Evolutionary conservation across 176 grass and related monocot species (phyloP), one percentile per base, ranked within the genome.

Genomic region (Phyllostachys edulis): DNA sequence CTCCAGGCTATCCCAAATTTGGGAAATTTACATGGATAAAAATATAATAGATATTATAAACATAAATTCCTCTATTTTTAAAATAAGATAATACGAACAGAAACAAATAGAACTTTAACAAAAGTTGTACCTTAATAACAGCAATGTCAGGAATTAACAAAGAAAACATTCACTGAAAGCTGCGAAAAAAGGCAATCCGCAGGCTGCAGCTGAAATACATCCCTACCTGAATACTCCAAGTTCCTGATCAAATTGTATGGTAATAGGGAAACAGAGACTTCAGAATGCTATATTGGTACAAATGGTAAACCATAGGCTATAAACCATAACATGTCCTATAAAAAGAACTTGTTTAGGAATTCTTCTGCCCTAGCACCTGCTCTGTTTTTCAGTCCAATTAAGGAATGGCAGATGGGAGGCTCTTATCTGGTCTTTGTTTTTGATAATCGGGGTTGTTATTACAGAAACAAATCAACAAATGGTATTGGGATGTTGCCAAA

Each of bases 381-480:
- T 78, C 70, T 87, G 74, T 74, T 78, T 50, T 49, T 51, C 74
- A 62, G 59, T 66, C 74, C 42, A 42, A 7, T 55, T 41, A 1
- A 41, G 46, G 36, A 51, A 49, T 49, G n/a, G 67, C 21, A 70
- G 79, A 57, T 49, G 49, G 64, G 21, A 29, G 16, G 5, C 55
- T 51, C 9, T 23, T 66, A 49, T 63, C 40, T 20, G 9, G 14
- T 8, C 8, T 63, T 27, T 34, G 40, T 13, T 46, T 76, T 81
- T 69, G n/a, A 76, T 62, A 56, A 54, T 36, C 20, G 46, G 38
- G 15, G n/a, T 57, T 39, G 34, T 79, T 79, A 90, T 68, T 73
- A 83, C 79, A 69, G 17, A 87, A 89, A 83, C 49, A 87, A 90
- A 90, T 87, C 47, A 87, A 90, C 26, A 87, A 86, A 87, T 83